Percentiles rank a stretch among this genome's conserved stretches.
Conservation (phyloP, 176 grass and related monocot genomes). For the Panicum miliaceum region DNA sequence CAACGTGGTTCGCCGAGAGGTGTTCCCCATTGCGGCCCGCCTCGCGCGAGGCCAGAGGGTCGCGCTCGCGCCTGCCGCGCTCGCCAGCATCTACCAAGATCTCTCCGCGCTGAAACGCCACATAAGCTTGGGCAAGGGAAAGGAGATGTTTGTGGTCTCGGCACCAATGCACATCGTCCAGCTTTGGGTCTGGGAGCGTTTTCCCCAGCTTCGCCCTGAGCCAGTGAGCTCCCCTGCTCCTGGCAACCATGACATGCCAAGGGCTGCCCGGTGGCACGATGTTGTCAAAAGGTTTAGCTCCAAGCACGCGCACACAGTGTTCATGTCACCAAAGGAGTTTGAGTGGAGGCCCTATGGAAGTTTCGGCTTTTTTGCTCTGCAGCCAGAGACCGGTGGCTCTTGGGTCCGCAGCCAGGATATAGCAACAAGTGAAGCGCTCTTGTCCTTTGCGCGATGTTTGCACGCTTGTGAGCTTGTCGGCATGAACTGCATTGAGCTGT, state of each 20-base stretch:
- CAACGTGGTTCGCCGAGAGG: slow-evolving; percentile 25
- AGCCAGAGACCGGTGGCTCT: neutral
- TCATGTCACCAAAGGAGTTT: slow-evolving; percentile 44
- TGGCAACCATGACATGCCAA: slow-evolving; percentile 1
- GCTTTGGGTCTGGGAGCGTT: slow-evolving; percentile 63
- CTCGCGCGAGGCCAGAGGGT: slow-evolving; percentile 45
- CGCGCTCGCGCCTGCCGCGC: slow-evolving; percentile 49
- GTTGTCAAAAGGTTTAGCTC: neutral
- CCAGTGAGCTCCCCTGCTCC: neutral
- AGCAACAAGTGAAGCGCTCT: slow-evolving; percentile 3
- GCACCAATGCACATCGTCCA: slow-evolving; percentile 49
- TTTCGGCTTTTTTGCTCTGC: neutral
- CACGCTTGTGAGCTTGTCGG: slow-evolving; percentile 49
- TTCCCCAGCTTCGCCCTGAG: slow-evolving; percentile 39
- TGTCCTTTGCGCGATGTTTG: slow-evolving; percentile 42
- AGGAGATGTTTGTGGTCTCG: slow-evolving; percentile 22
- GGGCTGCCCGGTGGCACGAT: slow-evolving; percentile 49
- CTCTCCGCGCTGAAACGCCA: slow-evolving; percentile 35
- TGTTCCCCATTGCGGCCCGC: slow-evolving; percentile 43
- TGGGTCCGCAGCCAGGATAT: slow-evolving; percentile 29
- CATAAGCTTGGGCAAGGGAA: neutral
- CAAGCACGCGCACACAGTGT: neutral
- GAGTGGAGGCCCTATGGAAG: slow-evolving; percentile 43
- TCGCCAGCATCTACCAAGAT: slow-evolving; percentile 56
- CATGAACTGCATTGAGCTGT: slow-evolving; percentile 47